Percentiles rank a stretch among this genome's conserved stretches.
phyloP scores from a whole-genome alignment of 1,139 yeast genomes.

The Diutina mesorugosa region DNA sequence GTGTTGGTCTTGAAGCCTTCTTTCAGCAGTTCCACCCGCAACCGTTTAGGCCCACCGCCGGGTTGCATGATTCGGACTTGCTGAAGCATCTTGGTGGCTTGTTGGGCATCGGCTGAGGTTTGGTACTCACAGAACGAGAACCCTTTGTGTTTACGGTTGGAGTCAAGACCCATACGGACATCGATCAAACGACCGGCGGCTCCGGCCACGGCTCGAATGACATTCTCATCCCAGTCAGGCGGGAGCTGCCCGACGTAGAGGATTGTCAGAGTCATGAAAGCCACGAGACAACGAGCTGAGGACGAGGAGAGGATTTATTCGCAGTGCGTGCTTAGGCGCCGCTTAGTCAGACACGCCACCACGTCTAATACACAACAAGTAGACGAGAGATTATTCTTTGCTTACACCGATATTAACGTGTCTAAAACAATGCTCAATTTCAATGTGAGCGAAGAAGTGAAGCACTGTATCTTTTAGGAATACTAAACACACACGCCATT shows the following conservation, averaged over 20 bases:
- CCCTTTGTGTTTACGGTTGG: conserved; percentile 51
- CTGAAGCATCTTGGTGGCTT: conserved; percentile 29
- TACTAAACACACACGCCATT: too few species aligned
- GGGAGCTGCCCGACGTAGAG: conserved; percentile 49
- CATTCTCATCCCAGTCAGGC: conserved; percentile 50
- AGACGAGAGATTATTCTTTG: conserved; percentile 4
- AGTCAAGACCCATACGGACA: conserved; percentile 49
- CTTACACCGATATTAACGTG: too few species aligned
- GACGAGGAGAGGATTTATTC: neutral
- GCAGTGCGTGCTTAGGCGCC: neutral
- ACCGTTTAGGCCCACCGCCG: conserved; percentile 22
- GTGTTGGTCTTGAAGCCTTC: conserved; percentile 38
- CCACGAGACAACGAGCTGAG: neutral
- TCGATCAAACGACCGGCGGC: conserved; percentile 54
- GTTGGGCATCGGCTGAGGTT: conserved; percentile 36
- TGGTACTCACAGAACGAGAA: conserved; percentile 51
- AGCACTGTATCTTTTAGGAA: too few species aligned
- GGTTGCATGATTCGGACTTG: conserved; percentile 26
- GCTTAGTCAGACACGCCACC: neutral
- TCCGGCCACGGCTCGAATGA: conserved; percentile 43
- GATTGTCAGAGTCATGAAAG: conserved; percentile 4
- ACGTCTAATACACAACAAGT: conserved; percentile 4
- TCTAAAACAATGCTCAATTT: too few species aligned
- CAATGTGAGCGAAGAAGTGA: too few species aligned
- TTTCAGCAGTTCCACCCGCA: conserved; percentile 47